A percentile compares a stretch with the other conserved stretches of the same genome.
Conservation (phyloP, 768 basidiomycete genomes). For the Psilocybe sp. region DNA sequence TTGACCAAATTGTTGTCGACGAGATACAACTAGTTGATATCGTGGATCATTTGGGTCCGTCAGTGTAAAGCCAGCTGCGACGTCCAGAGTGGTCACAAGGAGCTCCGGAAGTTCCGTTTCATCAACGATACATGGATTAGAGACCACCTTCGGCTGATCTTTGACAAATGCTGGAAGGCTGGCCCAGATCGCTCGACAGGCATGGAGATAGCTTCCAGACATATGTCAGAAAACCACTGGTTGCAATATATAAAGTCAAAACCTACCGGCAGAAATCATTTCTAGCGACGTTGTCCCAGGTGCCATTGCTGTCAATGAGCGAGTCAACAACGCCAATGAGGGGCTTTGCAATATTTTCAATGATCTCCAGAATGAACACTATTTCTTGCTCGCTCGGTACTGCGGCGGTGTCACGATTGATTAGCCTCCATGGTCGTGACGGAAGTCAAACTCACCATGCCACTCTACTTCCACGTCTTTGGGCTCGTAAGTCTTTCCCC, state of each 20-base stretch:
- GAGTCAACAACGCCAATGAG: conserved; percentile 64
- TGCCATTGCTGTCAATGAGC: conserved; percentile 51
- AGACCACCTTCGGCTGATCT: conserved; percentile 54
- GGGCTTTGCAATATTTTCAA: conserved; percentile 66
- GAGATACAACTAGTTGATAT: conserved; percentile 58
- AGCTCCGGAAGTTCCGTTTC: conserved; percentile 71
- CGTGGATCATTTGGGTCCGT: conserved; percentile 71
- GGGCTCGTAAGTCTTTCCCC: conserved; percentile 79
- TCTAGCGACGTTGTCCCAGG: conserved; percentile 64
- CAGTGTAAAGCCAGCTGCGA: conserved; percentile 73
- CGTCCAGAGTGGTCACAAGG: conserved; percentile 59
- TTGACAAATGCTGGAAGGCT: conserved; percentile 72
- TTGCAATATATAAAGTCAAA: background rate
- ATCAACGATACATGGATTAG: conserved; percentile 53
- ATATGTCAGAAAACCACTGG: conserved; percentile 2
- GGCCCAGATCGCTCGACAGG: conserved; percentile 72
- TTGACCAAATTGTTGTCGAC: conserved; percentile 64
- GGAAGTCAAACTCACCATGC: conserved; percentile 59
- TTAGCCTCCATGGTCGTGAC: background rate
- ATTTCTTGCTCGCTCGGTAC: conserved; percentile 72
- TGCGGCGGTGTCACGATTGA: conserved; percentile 18
- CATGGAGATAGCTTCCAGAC: conserved; percentile 55
- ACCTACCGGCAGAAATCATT: conserved; percentile 83
- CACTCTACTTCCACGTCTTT: conserved; percentile 83
- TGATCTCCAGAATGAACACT: conserved; percentile 73